These are phyloP conservation scores for Adansonia rubrostipa DNA, from an alignment of 441 rosid genomes.

Conservation along the genomic window DNA sequence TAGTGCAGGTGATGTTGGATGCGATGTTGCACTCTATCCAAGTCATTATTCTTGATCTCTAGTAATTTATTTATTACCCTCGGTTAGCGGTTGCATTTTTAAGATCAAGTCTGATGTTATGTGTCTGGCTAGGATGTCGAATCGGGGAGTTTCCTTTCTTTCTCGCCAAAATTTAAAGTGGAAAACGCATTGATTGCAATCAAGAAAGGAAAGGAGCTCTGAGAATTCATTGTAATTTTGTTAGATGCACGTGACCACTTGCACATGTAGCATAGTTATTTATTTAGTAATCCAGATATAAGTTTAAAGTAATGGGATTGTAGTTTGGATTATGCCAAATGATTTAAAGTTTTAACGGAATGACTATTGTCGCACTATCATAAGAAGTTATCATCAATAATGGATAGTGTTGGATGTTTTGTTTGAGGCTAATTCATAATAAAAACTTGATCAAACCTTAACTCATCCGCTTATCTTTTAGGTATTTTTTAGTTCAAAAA, in stretches of 20 bases:
- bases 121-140: constrained; percentile 22
- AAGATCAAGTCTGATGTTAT: constrained; percentile 16
- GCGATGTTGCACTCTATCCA: constrained; percentile 13
- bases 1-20: constrained; percentile 9
- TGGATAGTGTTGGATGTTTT: too few species aligned
- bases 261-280: background rate
- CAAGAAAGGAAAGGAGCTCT: background rate
- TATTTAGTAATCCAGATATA: background rate
- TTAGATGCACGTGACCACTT: background rate
- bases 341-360: constrained; percentile 7
- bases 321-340: background rate
- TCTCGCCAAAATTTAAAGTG: constrained; percentile 6
- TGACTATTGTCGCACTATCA: background rate
- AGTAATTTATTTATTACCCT: background rate
- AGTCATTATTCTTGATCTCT: background rate
- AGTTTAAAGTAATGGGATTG: background rate
- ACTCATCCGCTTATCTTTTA: too few species aligned
- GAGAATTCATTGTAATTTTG: background rate
- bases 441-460: too few species aligned
- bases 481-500: too few species aligned
- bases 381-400: background rate
- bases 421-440: background rate
- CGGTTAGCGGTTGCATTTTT: constrained; percentile 29
- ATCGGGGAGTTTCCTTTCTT: background rate
- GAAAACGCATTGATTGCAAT: constrained; percentile 35